These are phyloP conservation scores for Sordaria brevicollis DNA, from an alignment of 495 filamentous ascomycete species.

Conservation along the genomic window DNA sequence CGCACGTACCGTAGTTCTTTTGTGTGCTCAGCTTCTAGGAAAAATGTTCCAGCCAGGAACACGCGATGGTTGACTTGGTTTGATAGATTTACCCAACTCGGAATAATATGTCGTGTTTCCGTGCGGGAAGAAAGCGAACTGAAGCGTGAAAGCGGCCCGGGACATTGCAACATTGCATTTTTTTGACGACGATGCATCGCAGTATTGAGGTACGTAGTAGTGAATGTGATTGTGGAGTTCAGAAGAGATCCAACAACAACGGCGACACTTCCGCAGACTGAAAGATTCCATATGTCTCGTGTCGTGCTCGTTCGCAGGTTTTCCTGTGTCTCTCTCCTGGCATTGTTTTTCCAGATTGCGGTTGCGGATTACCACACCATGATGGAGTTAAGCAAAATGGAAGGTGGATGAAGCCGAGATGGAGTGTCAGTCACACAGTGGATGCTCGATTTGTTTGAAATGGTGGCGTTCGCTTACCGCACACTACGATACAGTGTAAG, in stretches of 20 bases:
- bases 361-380: background rate
- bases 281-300: too few relatives aligned
- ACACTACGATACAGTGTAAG: background rate
- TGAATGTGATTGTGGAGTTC: background rate
- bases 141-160: background rate
- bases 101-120: background rate
- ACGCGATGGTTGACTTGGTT: background rate
- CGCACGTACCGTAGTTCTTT: background rate
- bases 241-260: background rate
- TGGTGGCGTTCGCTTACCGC: background rate
- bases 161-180: background rate
- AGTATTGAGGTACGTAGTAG: background rate
- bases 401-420: background rate
- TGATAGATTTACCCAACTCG: background rate
- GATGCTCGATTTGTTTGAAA: too few relatives aligned
- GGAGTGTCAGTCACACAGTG: background rate
- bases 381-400: background rate
- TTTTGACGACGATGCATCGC: background rate
- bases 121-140: background rate
- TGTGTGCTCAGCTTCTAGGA: background rate
- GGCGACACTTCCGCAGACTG: background rate
- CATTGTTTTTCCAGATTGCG: background rate
- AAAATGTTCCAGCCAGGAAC: background rate
- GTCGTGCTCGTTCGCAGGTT: too few relatives aligned
- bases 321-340: background rate